Conservation (phyloP, 106 monocot species). For the Phalaenopsis equestris region DNA sequence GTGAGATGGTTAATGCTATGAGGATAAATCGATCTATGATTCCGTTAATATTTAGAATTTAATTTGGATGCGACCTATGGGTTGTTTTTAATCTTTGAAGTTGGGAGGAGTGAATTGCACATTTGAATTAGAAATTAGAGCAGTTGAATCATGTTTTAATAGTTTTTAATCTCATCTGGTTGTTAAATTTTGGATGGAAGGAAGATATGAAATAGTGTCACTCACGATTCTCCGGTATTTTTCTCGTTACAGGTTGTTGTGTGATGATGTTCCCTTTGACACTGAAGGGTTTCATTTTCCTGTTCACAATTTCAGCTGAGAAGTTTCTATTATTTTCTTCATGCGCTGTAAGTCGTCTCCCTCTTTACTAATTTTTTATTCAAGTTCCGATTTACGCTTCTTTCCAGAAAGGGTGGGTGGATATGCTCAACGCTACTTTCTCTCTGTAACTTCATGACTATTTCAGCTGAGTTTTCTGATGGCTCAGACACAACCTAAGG, state of each 20-base stretch:
- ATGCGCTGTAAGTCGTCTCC: neutral
- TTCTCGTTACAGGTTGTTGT: neutral
- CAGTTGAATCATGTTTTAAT: neutral
- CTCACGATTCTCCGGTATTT: neutral
- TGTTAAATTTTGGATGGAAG: neutral
- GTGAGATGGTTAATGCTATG: slow-evolving; percentile 6
- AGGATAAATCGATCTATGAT: neutral
- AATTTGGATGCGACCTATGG: neutral
- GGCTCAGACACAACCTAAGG: no score
- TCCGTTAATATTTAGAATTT: neutral
- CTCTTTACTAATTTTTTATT: neutral
- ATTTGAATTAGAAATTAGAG: neutral
- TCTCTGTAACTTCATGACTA: no score
- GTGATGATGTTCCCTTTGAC: neutral
- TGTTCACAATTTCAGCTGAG: neutral
- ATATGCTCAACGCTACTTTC: no score
- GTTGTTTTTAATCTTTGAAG: neutral
- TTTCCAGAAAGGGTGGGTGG: no score
- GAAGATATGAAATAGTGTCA: neutral
- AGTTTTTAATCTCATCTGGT: neutral
- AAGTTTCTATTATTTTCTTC: neutral
- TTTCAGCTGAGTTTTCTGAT: no score
- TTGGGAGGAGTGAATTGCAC: neutral
- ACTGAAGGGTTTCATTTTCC: neutral
- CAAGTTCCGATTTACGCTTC: no score